Evolutionary conservation across 2,329 filamentous ascomycete genomes (phyloP).

Genomic region (Talaromyces piceae): DNA sequence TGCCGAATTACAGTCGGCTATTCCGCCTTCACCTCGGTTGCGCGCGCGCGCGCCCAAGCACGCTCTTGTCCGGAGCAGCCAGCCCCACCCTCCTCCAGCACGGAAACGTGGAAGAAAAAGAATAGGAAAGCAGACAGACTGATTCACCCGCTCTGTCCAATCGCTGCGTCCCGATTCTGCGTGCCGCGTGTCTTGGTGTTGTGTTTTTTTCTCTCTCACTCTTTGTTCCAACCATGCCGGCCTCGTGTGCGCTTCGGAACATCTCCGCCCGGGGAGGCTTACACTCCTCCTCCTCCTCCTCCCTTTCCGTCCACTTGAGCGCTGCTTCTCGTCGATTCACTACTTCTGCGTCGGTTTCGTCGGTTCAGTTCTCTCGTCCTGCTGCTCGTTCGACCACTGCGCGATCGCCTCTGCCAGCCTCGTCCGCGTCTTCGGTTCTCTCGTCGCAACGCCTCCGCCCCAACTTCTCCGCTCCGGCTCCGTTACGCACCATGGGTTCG

Average conservation of each 20-base stretch:
- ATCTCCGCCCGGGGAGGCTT: conserved; percentile 3
- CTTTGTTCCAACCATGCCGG: background rate
- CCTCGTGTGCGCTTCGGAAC: conserved; percentile 1
- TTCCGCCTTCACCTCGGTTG: background rate
- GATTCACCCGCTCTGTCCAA: background rate
- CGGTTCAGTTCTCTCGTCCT: background rate
- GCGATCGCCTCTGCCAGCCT: conserved; percentile 6
- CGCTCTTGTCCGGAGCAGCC: background rate
- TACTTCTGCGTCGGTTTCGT: background rate
- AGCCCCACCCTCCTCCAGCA: too few relatives aligned
- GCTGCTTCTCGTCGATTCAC: conserved; percentile 6
- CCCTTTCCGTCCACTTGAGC: conserved; percentile 8
- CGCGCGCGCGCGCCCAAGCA: background rate
- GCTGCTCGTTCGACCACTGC: background rate
- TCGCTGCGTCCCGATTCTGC: background rate
- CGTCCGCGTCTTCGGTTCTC: conserved; percentile 16
- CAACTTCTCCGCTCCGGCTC: conserved; percentile 16
- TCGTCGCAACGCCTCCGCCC: conserved; percentile 3
- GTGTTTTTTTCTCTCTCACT: background rate
- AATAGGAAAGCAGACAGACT: background rate
- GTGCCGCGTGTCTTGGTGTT: background rate
- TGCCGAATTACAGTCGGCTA: background rate
- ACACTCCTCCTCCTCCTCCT: background rate
- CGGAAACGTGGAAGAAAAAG: background rate
- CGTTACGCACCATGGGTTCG: conserved; percentile 41